Conservation (phyloP, 2,329 filamentous ascomycete genomes). For the Corynespora cassiicola region DNA sequence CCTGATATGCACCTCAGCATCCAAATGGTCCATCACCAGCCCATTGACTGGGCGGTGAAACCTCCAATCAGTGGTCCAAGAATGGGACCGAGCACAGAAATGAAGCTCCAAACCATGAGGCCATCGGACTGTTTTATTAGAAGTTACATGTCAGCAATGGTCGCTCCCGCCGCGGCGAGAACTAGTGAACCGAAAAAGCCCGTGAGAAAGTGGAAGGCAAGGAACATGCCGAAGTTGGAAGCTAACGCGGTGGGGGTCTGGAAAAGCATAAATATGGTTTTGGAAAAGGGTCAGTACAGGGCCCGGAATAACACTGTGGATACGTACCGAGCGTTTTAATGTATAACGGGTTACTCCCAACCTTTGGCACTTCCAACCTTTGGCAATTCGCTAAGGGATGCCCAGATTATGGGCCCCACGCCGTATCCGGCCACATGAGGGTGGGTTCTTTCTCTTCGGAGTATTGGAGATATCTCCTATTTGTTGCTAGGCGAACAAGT, state of each 20-base stretch:
- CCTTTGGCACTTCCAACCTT: conserved; percentile 49
- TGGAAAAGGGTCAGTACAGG: no score
- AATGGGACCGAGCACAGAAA: conserved; percentile 49
- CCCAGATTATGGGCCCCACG: conserved; percentile 41
- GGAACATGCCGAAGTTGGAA: conserved; percentile 57
- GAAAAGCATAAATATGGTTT: conserved; percentile 57
- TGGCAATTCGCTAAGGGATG: conserved; percentile 57
- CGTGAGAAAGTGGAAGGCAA: conserved; percentile 58
- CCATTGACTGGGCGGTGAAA: conserved; percentile 46
- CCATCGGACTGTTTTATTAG: conserved; percentile 48
- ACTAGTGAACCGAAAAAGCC: conserved; percentile 56
- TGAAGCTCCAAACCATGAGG: conserved; percentile 49
- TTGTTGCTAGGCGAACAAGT: conserved; percentile 48
- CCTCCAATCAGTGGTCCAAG: conserved; percentile 53
- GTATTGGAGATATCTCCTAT: conserved; percentile 48
- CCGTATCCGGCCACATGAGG: conserved; percentile 44
- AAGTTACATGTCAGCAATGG: conserved; percentile 53
- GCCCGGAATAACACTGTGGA: conserved; percentile 29
- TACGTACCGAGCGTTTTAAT: conserved; percentile 12
- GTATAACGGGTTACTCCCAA: conserved; percentile 40
- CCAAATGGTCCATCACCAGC: conserved; percentile 53
- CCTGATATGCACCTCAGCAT: conserved; percentile 50
- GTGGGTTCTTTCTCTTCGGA: conserved; percentile 56
- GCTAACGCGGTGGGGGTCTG: conserved; percentile 55
- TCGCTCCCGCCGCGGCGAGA: conserved; percentile 55